Conservation (phyloP, 495 filamentous ascomycete genomes). For the Staphylotrichum longicolle region DNA sequence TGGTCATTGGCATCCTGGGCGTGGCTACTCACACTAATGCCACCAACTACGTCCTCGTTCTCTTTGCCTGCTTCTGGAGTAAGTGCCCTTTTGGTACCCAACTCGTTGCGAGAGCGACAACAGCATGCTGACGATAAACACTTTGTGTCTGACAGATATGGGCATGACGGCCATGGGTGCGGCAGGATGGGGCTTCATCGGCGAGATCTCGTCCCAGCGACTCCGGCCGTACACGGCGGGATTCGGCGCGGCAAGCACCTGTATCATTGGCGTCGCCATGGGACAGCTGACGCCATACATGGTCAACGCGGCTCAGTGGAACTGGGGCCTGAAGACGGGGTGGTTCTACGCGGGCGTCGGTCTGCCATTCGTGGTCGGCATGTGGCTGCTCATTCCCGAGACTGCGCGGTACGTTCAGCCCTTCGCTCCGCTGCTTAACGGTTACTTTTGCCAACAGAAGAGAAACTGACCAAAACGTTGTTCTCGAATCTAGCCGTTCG, state of each 20-base stretch:
- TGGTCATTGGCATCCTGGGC: neutral
- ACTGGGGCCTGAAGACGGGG: neutral
- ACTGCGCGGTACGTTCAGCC: neutral
- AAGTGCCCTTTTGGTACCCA: neutral
- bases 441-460: neutral
- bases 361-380: neutral
- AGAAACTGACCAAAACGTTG: neutral
- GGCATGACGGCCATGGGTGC: neutral
- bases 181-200: neutral
- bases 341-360: neutral
- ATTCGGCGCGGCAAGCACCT: neutral
- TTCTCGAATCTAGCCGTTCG: neutral
- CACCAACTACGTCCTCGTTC: neutral
- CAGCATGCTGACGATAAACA: neutral
- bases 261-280: neutral
- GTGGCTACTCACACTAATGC: neutral
- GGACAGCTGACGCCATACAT: neutral
- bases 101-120: no score
- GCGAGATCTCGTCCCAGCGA: neutral
- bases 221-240: neutral
- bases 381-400: neutral
- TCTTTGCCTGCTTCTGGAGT: neutral
- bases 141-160: neutral
- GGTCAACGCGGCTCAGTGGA: neutral
- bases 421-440: neutral